Percentiles rank a stretch among this genome's conserved stretches.
Evolutionary conservation across 352 stramenopile genomes (phyloP).

Genomic region (Globisporangium okanoganense): DNA sequence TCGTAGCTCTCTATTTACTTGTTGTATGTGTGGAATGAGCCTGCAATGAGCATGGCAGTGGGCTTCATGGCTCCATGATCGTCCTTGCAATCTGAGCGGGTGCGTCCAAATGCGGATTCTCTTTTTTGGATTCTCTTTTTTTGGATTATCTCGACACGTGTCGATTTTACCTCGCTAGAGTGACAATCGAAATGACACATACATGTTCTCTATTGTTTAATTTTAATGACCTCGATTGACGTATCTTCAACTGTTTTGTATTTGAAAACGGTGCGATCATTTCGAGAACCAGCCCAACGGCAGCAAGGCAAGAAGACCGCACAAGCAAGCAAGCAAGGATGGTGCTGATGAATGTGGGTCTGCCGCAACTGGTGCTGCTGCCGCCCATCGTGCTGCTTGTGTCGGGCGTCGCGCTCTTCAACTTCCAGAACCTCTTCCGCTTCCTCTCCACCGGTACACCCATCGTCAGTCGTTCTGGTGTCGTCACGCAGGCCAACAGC

Average conservation of each 20-base stretch:
- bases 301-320: background rate
- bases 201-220: background rate
- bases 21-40: background rate
- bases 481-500: background rate
- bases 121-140: background rate
- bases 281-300: background rate
- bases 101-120: background rate
- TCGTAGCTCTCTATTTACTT: background rate
- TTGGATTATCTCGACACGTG: slow-evolving; percentile 1
- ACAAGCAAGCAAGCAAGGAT: slow-evolving; percentile 1
- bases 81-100: background rate
- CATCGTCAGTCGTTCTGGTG: background rate
- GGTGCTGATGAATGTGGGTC: slow-evolving; percentile 44
- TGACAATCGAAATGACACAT: background rate
- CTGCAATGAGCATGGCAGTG: background rate
- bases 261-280: background rate
- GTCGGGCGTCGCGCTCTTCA: slow-evolving; percentile 66
- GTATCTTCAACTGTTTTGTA: background rate
- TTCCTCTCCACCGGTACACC: slow-evolving; percentile 56
- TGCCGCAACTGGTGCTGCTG: slow-evolving; percentile 66
- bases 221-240: background rate
- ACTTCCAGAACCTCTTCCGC: slow-evolving; percentile 76
- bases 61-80: background rate
- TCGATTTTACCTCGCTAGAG: background rate
- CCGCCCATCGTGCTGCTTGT: slow-evolving; percentile 65